These are phyloP conservation scores for Pseudocercospora macadamiae DNA, from an alignment of 2,329 filamentous ascomycete species.

Conservation along the genomic window DNA sequence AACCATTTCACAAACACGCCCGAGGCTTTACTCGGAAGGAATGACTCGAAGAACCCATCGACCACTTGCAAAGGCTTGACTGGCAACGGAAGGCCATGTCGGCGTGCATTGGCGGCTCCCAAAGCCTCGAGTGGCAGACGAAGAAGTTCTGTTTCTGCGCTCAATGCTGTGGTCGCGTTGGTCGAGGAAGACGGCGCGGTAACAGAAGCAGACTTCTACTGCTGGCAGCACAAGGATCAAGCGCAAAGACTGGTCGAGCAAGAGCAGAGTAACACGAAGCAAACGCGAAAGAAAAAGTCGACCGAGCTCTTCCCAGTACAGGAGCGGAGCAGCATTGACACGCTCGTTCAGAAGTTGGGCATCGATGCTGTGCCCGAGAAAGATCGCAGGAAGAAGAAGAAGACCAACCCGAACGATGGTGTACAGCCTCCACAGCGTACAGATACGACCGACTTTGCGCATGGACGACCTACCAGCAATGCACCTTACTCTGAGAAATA, in stretches of 20 bases:
- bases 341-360: constrained; percentile 77
- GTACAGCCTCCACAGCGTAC: constrained; percentile 21
- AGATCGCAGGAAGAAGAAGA: constrained; percentile 14
- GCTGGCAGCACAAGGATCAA: constrained; percentile 95
- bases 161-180: constrained; percentile 44
- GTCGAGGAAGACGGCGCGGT: constrained; percentile 58
- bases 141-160: constrained; percentile 15
- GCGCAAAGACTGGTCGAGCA: constrained; percentile 49
- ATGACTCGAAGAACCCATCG: constrained; percentile 80
- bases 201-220: constrained; percentile 68
- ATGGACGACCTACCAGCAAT: background rate
- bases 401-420: constrained; percentile 12
- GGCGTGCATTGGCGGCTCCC: constrained; percentile 65
- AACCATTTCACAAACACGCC: constrained; percentile 49
- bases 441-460: constrained; percentile 19
- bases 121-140: constrained; percentile 38
- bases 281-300: constrained; percentile 24
- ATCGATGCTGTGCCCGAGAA: constrained; percentile 28
- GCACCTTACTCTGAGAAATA: constrained; percentile 11
- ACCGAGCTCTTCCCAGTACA: constrained; percentile 60
- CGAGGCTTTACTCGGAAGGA: constrained; percentile 75
- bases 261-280: constrained; percentile 23
- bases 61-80: constrained; percentile 90
- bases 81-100: constrained; percentile 77
- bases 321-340: constrained; percentile 79